phyloP scores from a whole-genome alignment of 2,329 filamentous ascomycete genomes.

The Zymoseptoria pseudotritici region DNA sequence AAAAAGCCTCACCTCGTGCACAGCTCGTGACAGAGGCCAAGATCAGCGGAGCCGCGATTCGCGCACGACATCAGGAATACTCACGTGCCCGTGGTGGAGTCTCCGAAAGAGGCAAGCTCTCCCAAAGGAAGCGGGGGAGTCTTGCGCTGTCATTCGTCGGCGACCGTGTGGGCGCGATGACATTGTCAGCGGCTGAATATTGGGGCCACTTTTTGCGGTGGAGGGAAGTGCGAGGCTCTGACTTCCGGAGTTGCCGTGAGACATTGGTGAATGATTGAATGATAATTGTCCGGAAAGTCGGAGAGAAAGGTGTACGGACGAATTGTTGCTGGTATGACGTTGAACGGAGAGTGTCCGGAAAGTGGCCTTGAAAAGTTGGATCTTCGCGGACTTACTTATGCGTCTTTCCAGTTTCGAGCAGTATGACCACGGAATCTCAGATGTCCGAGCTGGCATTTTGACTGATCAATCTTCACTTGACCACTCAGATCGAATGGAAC shows the following conservation, averaged over 20 bases:
- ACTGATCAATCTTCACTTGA: background rate
- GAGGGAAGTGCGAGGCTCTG: background rate
- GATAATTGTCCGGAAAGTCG: background rate
- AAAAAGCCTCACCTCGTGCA: background rate
- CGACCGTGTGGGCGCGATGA: background rate
- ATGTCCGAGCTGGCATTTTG: background rate
- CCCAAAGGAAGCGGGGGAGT: background rate
- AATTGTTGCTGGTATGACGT: background rate
- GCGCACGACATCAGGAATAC: background rate
- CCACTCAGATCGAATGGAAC: background rate
- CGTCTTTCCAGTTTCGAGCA: background rate
- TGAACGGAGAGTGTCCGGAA: background rate
- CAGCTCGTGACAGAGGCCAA: background rate
- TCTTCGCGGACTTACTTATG: background rate
- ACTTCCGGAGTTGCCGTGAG: background rate
- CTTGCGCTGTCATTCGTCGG: background rate
- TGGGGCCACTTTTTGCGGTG: background rate
- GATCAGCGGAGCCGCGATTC: background rate
- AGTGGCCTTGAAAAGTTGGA: background rate
- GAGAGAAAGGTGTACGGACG: background rate
- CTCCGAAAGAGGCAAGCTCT: background rate
- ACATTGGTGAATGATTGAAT: background rate
- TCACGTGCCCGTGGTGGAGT: background rate
- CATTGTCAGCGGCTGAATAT: background rate
- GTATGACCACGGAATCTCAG: background rate